Percentiles rank a stretch among this genome's conserved stretches.
phyloP scores from a whole-genome alignment of 345 rosid genomes.

The Eucalyptus tenuipes region DNA sequence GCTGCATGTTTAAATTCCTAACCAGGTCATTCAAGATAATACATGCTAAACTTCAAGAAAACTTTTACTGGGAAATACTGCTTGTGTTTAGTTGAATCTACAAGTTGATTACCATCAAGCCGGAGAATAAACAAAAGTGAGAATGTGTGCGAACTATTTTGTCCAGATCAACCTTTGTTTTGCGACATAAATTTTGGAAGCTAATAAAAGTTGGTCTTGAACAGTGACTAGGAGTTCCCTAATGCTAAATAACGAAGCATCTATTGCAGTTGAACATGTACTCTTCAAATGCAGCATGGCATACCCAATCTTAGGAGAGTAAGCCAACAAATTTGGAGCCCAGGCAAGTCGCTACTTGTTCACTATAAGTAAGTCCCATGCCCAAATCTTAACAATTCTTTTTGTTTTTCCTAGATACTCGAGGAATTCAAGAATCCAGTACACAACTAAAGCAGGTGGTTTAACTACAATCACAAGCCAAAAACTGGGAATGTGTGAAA shows the following conservation, averaged over 20 bases:
- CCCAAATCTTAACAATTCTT: background rate
- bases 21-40: background rate
- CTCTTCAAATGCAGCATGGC: background rate
- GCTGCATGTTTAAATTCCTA: background rate
- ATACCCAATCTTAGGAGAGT: background rate
- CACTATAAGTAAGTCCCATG: background rate
- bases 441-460: background rate
- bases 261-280: background rate
- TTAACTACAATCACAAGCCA: background rate
- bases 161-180: background rate
- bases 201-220: background rate
- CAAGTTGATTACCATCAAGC: background rate
- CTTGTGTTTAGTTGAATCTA: background rate
- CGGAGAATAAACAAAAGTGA: background rate
- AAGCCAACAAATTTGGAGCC: background rate
- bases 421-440: background rate
- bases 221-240: background rate
- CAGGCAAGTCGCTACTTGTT: background rate
- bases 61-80: background rate
- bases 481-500: background rate
- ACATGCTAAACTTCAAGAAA: background rate
- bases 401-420: background rate
- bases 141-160: background rate
- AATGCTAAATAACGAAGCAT: background rate
- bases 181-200: background rate